Evolutionary conservation across 179 eudicot species (phyloP).

Genomic region (Drosera spatulata): DNA sequence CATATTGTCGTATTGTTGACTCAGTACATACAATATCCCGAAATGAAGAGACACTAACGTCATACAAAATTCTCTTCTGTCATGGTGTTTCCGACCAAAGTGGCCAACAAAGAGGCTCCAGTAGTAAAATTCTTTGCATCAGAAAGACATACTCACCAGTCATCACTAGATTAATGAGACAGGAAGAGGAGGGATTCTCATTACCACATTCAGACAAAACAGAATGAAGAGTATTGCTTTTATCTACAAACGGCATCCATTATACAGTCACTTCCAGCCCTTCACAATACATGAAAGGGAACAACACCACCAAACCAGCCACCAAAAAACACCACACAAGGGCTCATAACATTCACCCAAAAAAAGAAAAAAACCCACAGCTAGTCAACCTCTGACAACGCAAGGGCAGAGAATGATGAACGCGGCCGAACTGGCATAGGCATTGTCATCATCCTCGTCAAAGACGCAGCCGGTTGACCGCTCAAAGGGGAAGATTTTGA

Average conservation of each 20-base stretch:
- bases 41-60: too few relatives aligned
- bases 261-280: background rate
- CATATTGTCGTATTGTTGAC: too few relatives aligned
- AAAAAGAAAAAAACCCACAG: slow-evolving; percentile 1
- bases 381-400: slow-evolving; percentile 36
- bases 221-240: background rate
- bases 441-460: slow-evolving; percentile 22
- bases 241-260: background rate
- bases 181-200: background rate
- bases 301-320: background rate
- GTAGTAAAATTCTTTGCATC: too few relatives aligned
- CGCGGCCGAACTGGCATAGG: slow-evolving; percentile 38
- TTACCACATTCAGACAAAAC: too few relatives aligned
- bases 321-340: background rate
- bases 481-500: slow-evolving; percentile 41
- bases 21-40: too few relatives aligned
- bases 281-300: background rate
- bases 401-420: slow-evolving; percentile 41
- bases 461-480: slow-evolving; percentile 26
- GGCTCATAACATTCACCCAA: background rate
- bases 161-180: too few relatives aligned
- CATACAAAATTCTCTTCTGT: too few relatives aligned
- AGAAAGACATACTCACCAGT: too few relatives aligned
- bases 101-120: too few relatives aligned
- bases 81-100: too few relatives aligned